Conservation (phyloP, 768 basidiomycete genomes). For the Mrakia frigida region DNA sequence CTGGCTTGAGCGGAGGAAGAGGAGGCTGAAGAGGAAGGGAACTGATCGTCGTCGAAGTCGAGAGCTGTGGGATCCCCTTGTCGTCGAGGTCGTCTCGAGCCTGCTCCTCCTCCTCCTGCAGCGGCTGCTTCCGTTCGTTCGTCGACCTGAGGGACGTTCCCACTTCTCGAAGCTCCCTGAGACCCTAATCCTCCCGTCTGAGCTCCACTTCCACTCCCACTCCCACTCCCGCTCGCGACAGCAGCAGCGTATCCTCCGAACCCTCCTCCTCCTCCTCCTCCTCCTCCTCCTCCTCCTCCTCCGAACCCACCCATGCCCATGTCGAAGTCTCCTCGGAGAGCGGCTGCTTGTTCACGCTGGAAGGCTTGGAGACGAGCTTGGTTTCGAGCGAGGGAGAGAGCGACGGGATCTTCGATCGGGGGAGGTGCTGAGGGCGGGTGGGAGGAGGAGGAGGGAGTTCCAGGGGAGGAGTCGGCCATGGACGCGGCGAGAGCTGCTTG, state of each 20-base stretch:
- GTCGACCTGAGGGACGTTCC: conserved; percentile 10
- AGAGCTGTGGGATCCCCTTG: conserved; percentile 20
- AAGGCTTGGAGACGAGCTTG: conserved; percentile 19
- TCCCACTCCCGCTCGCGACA: neutral
- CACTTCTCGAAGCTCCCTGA: neutral
- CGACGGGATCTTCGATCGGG: conserved; percentile 15
- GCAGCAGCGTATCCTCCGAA: conserved; percentile 11
- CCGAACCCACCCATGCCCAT: neutral
- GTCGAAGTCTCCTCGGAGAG: conserved; percentile 17
- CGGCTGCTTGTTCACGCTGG: conserved; percentile 24
- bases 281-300: neutral
- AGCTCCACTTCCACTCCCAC: neutral
- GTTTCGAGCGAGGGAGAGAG: conserved; percentile 10
- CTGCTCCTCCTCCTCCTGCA: neutral
- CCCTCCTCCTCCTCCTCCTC: neutral
- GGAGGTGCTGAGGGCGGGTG: neutral
- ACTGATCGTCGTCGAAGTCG: conserved; percentile 13
- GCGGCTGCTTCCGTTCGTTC: neutral
- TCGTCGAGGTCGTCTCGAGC: neutral
- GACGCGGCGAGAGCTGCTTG: neutral
- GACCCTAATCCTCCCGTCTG: neutral
- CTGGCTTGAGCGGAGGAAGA: too few relatives aligned
- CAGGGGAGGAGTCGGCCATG: neutral
- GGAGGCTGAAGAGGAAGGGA: neutral
- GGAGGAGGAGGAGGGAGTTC: neutral